These are phyloP conservation scores for Heteromeles arbutifolia DNA, from an alignment of 306 rosid genomes.

Conservation along the genomic window DNA sequence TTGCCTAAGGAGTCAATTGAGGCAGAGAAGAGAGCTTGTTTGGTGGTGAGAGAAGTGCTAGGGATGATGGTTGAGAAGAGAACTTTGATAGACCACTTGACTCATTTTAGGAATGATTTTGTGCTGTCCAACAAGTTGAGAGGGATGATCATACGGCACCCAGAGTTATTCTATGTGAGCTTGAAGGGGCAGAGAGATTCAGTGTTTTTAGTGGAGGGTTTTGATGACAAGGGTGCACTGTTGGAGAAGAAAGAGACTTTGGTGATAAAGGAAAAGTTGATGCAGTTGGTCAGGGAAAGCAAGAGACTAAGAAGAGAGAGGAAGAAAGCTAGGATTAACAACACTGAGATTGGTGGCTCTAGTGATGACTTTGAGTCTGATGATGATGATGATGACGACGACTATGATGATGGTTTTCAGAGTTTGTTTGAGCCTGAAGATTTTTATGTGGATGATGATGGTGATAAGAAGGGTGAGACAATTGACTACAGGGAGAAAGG, in stretches of 20 bases:
- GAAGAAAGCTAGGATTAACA: slow-evolving; percentile 32
- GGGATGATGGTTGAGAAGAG: slow-evolving; percentile 75
- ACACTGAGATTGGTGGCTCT: slow-evolving; percentile 18
- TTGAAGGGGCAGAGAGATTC: slow-evolving; percentile 79
- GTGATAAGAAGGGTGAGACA: slow-evolving; percentile 21
- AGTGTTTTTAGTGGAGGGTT: slow-evolving; percentile 73
- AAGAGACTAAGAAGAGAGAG: slow-evolving; percentile 61
- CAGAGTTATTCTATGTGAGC: slow-evolving; percentile 82
- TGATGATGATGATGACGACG: background rate
- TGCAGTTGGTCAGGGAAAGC: slow-evolving; percentile 64
- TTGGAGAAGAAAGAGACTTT: slow-evolving; percentile 56
- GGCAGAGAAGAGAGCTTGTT: slow-evolving; percentile 88
- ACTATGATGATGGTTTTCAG: slow-evolving; percentile 67
- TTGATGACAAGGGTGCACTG: slow-evolving; percentile 67
- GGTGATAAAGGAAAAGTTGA: slow-evolving; percentile 48
- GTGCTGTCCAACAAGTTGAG: slow-evolving; percentile 82
- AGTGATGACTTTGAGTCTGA: slow-evolving; percentile 14
- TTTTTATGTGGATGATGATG: slow-evolving; percentile 39
- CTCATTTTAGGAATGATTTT: slow-evolving; percentile 89
- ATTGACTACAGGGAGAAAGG: slow-evolving; percentile 39
- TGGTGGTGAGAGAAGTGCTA: slow-evolving; percentile 67
- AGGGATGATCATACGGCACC: slow-evolving; percentile 78
- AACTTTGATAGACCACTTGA: slow-evolving; percentile 81
- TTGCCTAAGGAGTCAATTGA: slow-evolving; percentile 57
- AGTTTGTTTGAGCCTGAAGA: slow-evolving; percentile 51